Evolutionary conservation across 306 rosid genomes (phyloP).

Genomic region (Vicia faba): DNA sequence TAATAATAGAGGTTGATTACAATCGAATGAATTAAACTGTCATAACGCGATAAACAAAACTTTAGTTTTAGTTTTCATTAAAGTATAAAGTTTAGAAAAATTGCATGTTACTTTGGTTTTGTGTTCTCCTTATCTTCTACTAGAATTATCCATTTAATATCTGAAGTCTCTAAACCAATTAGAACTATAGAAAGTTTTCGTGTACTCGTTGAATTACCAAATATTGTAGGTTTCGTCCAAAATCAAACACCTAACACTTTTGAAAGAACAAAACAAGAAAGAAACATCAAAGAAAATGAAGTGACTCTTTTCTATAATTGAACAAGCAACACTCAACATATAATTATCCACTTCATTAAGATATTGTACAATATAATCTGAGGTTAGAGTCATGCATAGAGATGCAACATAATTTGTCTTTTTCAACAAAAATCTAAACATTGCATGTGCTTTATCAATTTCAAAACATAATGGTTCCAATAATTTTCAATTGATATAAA

Average conservation of each 20-base stretch:
- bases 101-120: background rate
- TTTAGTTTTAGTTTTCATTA: too few species aligned
- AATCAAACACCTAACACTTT: constrained; percentile 27
- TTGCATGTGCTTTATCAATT: constrained; percentile 34
- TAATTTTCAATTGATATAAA: constrained; percentile 4
- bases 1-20: too few species aligned
- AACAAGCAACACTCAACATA: background rate
- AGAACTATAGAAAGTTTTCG: constrained; percentile 19
- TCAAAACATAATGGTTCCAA: constrained; percentile 34
- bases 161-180: background rate
- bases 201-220: constrained; percentile 14
- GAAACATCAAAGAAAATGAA: background rate
- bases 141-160: background rate
- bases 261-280: constrained; percentile 2
- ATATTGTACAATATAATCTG: background rate
- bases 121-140: background rate
- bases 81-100: too few species aligned
- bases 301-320: constrained; percentile 14
- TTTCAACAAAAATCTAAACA: constrained; percentile 35
- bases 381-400: background rate
- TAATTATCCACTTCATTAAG: constrained; percentile 21
- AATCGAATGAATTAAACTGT: too few species aligned
- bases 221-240: constrained; percentile 26
- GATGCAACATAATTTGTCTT: constrained; percentile 26
- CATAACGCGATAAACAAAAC: too few species aligned